Conservation (phyloP, 1,139 yeast species). For the Diutina rugosa region DNA sequence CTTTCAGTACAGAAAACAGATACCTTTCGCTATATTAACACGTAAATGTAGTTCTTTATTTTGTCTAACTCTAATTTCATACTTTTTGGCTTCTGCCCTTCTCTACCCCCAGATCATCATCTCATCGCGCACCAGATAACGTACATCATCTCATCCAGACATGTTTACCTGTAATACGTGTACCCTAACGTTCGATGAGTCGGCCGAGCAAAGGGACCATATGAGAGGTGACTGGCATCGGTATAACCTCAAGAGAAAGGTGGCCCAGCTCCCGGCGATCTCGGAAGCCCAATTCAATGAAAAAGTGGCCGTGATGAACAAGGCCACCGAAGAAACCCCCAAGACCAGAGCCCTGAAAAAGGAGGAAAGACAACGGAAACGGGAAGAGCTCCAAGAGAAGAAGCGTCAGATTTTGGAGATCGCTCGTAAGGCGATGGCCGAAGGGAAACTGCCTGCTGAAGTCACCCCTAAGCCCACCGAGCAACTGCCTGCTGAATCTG, state of each 20-base stretch:
- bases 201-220: slow-evolving; percentile 76
- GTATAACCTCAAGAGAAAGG: slow-evolving; percentile 83
- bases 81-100: neutral
- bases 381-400: slow-evolving; percentile 15
- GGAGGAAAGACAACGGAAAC: slow-evolving; percentile 11
- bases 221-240: slow-evolving; percentile 98
- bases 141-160: neutral
- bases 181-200: slow-evolving; percentile 59
- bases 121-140: slow-evolving; percentile 1
- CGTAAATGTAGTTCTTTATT: no score
- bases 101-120: neutral
- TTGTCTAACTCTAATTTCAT: no score
- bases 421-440: neutral
- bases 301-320: slow-evolving; percentile 27
- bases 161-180: slow-evolving; percentile 77
- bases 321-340: neutral
- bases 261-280: slow-evolving; percentile 73
- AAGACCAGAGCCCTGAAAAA: neutral
- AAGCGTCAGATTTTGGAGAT: neutral
- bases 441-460: neutral
- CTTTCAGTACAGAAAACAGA: no score
- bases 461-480: neutral
- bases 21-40: no score
- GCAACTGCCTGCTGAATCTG: neutral
- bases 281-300: slow-evolving; percentile 74